phyloP scores from a whole-genome alignment of 2,329 filamentous ascomycete genomes.

The Malbranchea cinnamomea region DNA sequence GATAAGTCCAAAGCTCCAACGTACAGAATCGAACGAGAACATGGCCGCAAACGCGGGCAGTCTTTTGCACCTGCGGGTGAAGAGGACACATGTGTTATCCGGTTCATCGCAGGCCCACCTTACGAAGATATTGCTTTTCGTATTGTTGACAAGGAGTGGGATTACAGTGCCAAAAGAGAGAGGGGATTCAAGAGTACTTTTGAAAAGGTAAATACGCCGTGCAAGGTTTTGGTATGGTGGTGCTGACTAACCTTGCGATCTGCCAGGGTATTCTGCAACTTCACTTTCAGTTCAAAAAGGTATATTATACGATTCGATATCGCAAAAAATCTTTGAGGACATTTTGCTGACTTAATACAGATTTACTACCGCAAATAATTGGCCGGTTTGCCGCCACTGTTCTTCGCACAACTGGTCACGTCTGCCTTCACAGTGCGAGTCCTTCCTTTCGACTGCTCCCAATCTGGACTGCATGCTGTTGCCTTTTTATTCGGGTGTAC shows the following conservation, averaged over 20 bases:
- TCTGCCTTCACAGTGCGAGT: too few species aligned
- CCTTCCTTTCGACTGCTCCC: too few species aligned
- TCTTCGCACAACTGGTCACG: too few species aligned
- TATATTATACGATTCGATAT: conserved; percentile 26
- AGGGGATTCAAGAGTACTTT: conserved; percentile 93
- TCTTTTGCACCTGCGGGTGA: conserved; percentile 87
- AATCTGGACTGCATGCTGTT: too few species aligned
- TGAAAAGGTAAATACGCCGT: conserved; percentile 61
- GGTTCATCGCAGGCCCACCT: conserved; percentile 86
- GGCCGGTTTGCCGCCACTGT: too few species aligned
- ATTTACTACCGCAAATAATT: conserved; percentile 36
- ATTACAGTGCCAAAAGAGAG: conserved; percentile 91
- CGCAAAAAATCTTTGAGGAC: conserved; percentile 21
- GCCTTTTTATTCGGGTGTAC: too few species aligned
- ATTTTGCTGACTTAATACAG: conserved; percentile 36
- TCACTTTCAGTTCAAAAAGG: conserved; percentile 98
- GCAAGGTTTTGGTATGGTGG: conserved; percentile 2
- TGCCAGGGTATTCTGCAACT: conserved; percentile 78
- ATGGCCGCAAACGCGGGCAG: conserved; percentile 76
- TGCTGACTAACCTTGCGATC: conserved; percentile 6
- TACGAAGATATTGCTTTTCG: conserved; percentile 96
- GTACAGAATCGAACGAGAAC: conserved; percentile 87
- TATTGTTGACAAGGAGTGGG: conserved; percentile 97
- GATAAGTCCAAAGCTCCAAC: conserved; percentile 90
- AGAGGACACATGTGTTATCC: conserved; percentile 91